Evolutionary conservation across 441 rosid genomes (phyloP), one percentile per base, ranked within the genome.

Genomic region (Breynia disticha): DNA sequence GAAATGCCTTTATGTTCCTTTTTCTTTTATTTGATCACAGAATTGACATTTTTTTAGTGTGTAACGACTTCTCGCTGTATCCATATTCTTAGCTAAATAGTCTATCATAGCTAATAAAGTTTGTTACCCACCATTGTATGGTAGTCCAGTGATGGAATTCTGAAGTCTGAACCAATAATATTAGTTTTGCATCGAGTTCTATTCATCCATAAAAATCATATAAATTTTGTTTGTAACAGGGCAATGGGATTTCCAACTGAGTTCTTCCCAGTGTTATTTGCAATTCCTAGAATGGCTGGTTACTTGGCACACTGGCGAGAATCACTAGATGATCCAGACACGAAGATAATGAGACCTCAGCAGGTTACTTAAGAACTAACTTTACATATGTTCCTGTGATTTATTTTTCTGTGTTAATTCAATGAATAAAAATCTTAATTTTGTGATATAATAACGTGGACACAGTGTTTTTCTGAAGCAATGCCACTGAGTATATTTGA

Each of bases 191-290:
- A 7, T 24, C 4, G 1, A 48, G 24, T 10, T 49, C 21, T 22
- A 5, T 16, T 46, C 17, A 11, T 46, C 20, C 11, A 15, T 44
- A 43, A n/a, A 24, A 22, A 11, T 11, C 3, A 20, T 13, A 54
- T 48, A 49, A 12, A 19, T 6, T 47, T 47, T 42, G 2, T 51
- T 20, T 42, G 65, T 59, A 57, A 67, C 74, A 93, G 98, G 77
- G 96, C 99, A 50, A 86, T 89, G 91, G 99, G 99, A 72, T 93
- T 93, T 72, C 99, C 99, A 13, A 79, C 96, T 4, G 99, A 89
- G 64, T 93, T 82, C 77, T 93, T 93, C 75, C 82, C 99, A 28
- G 96, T 93, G 13, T 63, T 93, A 60, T 89, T 93, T 63, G 97
- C 99, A 58, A 75, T 93, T 67, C 97, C 99, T 57, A 82, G 97